Percentiles rank a stretch among this genome's conserved stretches.
These are phyloP conservation scores for Globisporangium canariense DNA, from an alignment of 352 stramenopile genomes.

Conservation along the genomic window DNA sequence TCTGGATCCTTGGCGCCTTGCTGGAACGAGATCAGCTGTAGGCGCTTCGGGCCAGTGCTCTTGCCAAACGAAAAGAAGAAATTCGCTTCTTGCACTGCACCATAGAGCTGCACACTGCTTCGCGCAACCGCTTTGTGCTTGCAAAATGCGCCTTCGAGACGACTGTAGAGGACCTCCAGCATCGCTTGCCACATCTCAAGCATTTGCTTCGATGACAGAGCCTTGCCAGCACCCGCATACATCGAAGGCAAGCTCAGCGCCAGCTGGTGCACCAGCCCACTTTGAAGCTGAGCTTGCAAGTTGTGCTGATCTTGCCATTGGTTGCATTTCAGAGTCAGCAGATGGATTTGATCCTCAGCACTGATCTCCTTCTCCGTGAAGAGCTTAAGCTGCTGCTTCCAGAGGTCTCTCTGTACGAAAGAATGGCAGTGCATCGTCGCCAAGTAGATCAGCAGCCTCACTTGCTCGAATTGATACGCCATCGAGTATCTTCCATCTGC, in stretches of 20 bases:
- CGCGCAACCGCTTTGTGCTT: background rate
- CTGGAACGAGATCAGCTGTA: constrained; percentile 6
- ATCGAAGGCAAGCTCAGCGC: background rate
- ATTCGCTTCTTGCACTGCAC: constrained; percentile 5
- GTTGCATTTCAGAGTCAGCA: constrained; percentile 1
- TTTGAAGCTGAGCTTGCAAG: background rate
- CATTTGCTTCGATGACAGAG: constrained; percentile 12
- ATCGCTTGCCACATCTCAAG: constrained; percentile 11
- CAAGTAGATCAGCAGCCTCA: constrained; percentile 1
- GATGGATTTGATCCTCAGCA: background rate
- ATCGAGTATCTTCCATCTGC: background rate
- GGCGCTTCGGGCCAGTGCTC: background rate
- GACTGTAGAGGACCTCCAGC: constrained; percentile 9
- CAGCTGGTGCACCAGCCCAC: constrained; percentile 12
- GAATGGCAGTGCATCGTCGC: constrained; percentile 5
- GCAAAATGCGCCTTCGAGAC: constrained; percentile 9
- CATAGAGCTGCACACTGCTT: constrained; percentile 13
- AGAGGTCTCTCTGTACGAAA: constrained; percentile 1
- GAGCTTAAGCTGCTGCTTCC: constrained; percentile 1
- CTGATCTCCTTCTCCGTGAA: constrained; percentile 4
- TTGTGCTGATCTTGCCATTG: background rate
- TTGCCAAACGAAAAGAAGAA: constrained; percentile 13
- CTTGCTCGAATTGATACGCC: constrained; percentile 8
- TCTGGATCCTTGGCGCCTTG: background rate
- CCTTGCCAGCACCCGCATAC: background rate